These are phyloP conservation scores for Anacardium occidentale DNA, from an alignment of 345 rosid genomes.

Conservation along the genomic window DNA sequence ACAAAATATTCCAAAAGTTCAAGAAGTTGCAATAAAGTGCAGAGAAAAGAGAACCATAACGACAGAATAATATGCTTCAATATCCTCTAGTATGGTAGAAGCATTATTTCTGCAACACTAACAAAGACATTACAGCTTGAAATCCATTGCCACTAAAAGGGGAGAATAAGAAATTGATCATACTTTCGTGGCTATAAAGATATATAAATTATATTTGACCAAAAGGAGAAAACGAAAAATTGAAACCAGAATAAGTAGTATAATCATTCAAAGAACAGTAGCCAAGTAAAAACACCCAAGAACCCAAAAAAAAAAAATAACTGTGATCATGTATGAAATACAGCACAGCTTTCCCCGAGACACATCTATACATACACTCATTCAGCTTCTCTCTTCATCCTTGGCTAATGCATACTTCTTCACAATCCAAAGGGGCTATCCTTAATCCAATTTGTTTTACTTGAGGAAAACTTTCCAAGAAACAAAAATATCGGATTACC, in stretches of 20 bases:
- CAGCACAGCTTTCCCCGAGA: slow-evolving; percentile 2
- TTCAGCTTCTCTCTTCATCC: background rate
- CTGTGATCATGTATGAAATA: slow-evolving; percentile 7
- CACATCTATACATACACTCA: slow-evolving; percentile 25
- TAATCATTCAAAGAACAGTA: slow-evolving; percentile 7
- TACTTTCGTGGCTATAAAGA: slow-evolving; percentile 1
- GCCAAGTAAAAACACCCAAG: slow-evolving; percentile 4
- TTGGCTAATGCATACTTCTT: background rate
- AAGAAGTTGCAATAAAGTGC: no score
- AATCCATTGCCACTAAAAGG: no score
- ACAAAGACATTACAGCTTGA: no score
- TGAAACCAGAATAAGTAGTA: background rate
- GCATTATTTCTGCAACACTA: no score
- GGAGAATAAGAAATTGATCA: background rate
- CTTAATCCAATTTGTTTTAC: slow-evolving; percentile 5
- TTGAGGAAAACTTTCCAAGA: slow-evolving; percentile 7
- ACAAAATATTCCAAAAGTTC: no score
- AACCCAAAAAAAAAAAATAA: background rate
- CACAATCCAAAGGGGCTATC: slow-evolving; percentile 13
- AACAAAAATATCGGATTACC: slow-evolving; percentile 20
- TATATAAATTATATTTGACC: background rate
- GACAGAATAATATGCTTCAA: background rate
- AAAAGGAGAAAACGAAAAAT: background rate
- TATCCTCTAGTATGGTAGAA: background rate
- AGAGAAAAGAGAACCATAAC: background rate